These are phyloP conservation scores for Vitis rotundifolia DNA, from an alignment of 164 flowering plant genomes.

Conservation along the genomic window DNA sequence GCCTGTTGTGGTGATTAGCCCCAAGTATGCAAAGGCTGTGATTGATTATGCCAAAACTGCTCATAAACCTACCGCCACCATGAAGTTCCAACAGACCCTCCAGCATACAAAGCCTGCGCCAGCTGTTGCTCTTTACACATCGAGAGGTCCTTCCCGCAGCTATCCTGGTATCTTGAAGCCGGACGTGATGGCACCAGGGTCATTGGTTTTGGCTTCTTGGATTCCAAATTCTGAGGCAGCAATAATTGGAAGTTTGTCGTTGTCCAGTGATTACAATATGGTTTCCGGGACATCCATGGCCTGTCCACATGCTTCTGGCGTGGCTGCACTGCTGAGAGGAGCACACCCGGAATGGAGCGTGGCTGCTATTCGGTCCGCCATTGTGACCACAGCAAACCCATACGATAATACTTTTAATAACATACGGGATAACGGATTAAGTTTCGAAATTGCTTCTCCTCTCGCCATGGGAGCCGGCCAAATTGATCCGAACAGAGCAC, in stretches of 20 bases:
- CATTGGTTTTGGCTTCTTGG: constrained; percentile 49
- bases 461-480: constrained; percentile 53
- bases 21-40: constrained; percentile 18
- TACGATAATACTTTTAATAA: constrained; percentile 28
- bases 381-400: constrained; percentile 46
- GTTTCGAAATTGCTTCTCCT: constrained; percentile 27
- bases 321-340: constrained; percentile 42
- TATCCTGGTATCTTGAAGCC: constrained; percentile 47
- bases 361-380: constrained; percentile 51
- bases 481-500: constrained; percentile 41
- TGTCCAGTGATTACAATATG: constrained; percentile 29
- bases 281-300: constrained; percentile 52
- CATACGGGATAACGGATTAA: constrained; percentile 24
- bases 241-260: constrained; percentile 12
- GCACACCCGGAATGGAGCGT: constrained; percentile 52
- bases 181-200: constrained; percentile 66
- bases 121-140: constrained; percentile 36
- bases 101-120: constrained; percentile 52
- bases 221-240: constrained; percentile 13
- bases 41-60: constrained; percentile 25
- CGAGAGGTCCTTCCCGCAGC: constrained; percentile 56
- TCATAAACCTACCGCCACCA: constrained; percentile 20
- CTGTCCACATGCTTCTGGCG: constrained; percentile 49
- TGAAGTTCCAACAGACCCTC: constrained; percentile 46
- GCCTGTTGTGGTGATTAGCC: constrained; percentile 35